phyloP scores from a whole-genome alignment of 345 rosid species.

The Aquilaria malaccensis region DNA sequence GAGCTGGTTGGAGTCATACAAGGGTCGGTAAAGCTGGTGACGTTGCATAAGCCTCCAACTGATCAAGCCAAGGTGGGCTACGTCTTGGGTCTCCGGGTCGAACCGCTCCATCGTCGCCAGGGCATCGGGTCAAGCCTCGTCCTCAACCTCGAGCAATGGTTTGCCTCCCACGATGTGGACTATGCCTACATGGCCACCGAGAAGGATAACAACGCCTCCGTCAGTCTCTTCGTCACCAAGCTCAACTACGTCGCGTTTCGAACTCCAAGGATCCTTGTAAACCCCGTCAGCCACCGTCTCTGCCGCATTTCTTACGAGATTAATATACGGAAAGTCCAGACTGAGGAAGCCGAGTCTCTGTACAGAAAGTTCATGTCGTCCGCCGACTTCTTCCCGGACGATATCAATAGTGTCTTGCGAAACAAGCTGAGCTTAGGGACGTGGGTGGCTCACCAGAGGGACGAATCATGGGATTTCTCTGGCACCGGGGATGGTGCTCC shows the following conservation, averaged over 20 bases:
- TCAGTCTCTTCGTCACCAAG: conserved; percentile 40
- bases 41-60: conserved; percentile 26
- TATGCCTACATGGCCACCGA: conserved; percentile 76
- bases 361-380: conserved; percentile 43
- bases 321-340: conserved; percentile 34
- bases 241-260: conserved; percentile 48
- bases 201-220: conserved; percentile 65
- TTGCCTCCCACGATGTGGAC: conserved; percentile 38
- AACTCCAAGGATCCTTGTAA: conserved; percentile 58
- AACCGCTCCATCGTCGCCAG: conserved; percentile 46
- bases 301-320: conserved; percentile 28
- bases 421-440: conserved; percentile 72
- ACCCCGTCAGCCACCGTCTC: conserved; percentile 41
- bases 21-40: conserved; percentile 65
- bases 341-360: conserved; percentile 45
- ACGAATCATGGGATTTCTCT: conserved; percentile 17
- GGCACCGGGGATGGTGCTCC: conserved; percentile 21
- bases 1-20: conserved; percentile 69
- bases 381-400: conserved; percentile 62
- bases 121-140: conserved; percentile 56
- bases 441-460: conserved; percentile 58
- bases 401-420: conserved; percentile 46
- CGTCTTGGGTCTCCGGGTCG: conserved; percentile 56
- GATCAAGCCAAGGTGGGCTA: conserved; percentile 55
- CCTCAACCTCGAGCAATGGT: conserved; percentile 65